Evolutionary conservation across 306 rosid genomes (phyloP).

Genomic region (Lupinus albus): DNA sequence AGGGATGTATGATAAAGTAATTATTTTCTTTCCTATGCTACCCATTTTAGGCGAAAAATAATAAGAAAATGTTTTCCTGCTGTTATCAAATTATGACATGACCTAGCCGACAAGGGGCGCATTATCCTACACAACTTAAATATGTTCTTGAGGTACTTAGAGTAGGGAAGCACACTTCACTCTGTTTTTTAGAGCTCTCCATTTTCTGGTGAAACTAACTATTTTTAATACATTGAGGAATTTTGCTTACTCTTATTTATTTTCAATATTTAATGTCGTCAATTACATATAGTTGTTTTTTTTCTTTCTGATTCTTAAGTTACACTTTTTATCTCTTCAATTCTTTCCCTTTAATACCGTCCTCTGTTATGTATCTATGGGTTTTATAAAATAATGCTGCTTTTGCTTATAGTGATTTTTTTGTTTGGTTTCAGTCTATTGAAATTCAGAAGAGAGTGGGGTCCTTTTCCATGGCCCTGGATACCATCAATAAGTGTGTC

Average conservation of each 20-base stretch:
- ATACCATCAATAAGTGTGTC: slow-evolving; percentile 91
- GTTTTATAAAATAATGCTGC: slow-evolving; percentile 24
- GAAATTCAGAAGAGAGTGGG: slow-evolving; percentile 95
- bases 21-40: slow-evolving; percentile 26
- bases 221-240: slow-evolving; percentile 16
- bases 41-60: slow-evolving; percentile 19
- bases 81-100: slow-evolving; percentile 2
- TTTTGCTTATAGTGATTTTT: slow-evolving; percentile 27
- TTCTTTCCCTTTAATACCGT: neutral
- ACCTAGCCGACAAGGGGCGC: slow-evolving; percentile 10
- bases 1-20: slow-evolving; percentile 90
- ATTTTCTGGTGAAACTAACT: slow-evolving; percentile 30
- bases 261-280: slow-evolving; percentile 7
- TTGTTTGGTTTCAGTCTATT: slow-evolving; percentile 63
- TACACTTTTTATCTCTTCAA: slow-evolving; percentile 1
- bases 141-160: slow-evolving; percentile 35
- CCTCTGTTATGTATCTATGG: neutral
- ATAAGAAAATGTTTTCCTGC: neutral
- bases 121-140: slow-evolving; percentile 6
- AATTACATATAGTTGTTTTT: slow-evolving; percentile 3
- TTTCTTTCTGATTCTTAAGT: slow-evolving; percentile 7
- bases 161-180: slow-evolving; percentile 15
- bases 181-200: slow-evolving; percentile 27
- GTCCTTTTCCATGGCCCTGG: slow-evolving; percentile 90
- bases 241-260: slow-evolving; percentile 5